phyloP scores from a whole-genome alignment of 1,284 basidiomycete species.

The Rhodotorula sp. region DNA sequence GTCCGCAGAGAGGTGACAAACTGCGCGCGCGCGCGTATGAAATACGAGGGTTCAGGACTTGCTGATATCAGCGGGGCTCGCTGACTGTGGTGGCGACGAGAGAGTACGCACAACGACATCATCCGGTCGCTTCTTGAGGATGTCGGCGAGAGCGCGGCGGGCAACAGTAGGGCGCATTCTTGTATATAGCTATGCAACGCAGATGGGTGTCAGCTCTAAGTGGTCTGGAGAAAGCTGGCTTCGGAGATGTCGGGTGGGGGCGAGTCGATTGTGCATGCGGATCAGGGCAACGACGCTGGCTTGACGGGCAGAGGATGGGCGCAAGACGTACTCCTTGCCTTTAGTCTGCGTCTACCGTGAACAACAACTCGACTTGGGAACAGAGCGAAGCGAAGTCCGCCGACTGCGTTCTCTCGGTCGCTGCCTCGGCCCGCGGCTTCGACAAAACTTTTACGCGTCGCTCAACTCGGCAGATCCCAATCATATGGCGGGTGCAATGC shows the following conservation, averaged over 20 bases:
- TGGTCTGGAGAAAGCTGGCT: neutral
- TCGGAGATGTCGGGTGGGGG: neutral
- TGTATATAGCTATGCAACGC: neutral
- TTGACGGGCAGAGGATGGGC: no score
- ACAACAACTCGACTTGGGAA: no score
- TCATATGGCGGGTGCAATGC: neutral
- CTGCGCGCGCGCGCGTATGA: neutral
- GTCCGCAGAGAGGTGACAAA: constrained; percentile 50
- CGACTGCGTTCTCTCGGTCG: no score
- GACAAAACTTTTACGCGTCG: neutral
- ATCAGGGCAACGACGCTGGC: no score
- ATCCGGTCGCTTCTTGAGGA: constrained; percentile 32
- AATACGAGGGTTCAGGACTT: neutral
- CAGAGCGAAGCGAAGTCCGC: no score
- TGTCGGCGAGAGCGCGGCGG: constrained; percentile 28
- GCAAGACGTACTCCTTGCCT: no score
- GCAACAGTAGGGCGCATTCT: constrained; percentile 19
- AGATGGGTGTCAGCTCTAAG: neutral
- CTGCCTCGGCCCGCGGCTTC: neutral
- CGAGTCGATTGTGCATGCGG: no score
- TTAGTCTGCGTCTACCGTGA: no score
- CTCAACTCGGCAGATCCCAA: neutral
- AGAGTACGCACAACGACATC: constrained; percentile 33
- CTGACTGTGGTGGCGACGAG: neutral
- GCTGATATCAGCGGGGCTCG: no score